Conservation (phyloP, 2,329 filamentous ascomycete species). For the Venturia aucupariae region DNA sequence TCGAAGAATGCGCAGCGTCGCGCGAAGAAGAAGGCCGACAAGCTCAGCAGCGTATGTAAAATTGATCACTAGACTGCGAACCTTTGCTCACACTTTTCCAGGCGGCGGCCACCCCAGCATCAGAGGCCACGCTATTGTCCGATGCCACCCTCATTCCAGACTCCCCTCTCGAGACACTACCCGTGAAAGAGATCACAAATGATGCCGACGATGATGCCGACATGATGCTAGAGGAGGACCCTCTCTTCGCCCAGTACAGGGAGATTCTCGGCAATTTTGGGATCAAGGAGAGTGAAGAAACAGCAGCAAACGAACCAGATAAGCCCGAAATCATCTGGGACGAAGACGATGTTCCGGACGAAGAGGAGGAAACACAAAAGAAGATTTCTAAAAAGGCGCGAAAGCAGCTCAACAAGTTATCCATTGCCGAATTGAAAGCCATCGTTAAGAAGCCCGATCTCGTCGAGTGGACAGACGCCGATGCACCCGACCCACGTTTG, state of each 20-base stretch:
- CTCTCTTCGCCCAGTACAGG: constrained; percentile 75
- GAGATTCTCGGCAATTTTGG: constrained; percentile 71
- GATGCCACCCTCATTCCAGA: constrained; percentile 6
- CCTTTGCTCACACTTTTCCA: constrained; percentile 19
- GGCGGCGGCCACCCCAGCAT: constrained; percentile 27
- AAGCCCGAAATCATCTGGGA: constrained; percentile 79
- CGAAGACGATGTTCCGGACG: constrained; percentile 78
- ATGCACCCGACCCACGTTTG: constrained; percentile 77
- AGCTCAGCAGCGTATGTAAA: constrained; percentile 47
- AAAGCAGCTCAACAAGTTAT: constrained; percentile 84
- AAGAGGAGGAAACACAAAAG: constrained; percentile 60
- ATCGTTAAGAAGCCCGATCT: constrained; percentile 84
- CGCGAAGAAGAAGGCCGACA: constrained; percentile 89
- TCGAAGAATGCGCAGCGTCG: constrained; percentile 92
- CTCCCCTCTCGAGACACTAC: background rate
- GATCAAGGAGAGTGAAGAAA: constrained; percentile 47
- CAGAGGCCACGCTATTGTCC: constrained; percentile 17
- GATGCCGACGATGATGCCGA: constrained; percentile 28
- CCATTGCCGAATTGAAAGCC: constrained; percentile 90
- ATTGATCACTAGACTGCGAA: background rate
- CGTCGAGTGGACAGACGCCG: constrained; percentile 95
- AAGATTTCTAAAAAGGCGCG: constrained; percentile 88
- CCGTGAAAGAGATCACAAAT: background rate
- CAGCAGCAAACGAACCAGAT: constrained; percentile 55
- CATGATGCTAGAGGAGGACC: constrained; percentile 51